Conservation (phyloP, 2,329 filamentous ascomycete genomes). For the Aplosporella prunicola region DNA sequence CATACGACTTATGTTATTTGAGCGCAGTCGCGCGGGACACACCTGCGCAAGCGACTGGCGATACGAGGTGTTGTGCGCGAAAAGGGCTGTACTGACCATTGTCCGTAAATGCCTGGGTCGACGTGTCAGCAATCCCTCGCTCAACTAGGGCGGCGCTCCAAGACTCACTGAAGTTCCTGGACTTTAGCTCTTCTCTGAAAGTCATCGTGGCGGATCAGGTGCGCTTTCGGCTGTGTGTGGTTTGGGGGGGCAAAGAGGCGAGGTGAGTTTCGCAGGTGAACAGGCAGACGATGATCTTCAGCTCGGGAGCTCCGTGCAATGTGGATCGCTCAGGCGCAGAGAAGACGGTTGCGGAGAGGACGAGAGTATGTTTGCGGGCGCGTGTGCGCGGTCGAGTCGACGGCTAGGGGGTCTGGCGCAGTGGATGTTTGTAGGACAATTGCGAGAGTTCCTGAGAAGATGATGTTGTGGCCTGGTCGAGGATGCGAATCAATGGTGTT, state of each 20-base stretch:
- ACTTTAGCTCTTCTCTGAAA: slow-evolving; percentile 43
- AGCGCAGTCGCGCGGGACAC: no score
- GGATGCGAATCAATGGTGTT: slow-evolving; percentile 10
- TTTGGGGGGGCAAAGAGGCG: background rate
- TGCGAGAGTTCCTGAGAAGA: no score
- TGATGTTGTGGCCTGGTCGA: slow-evolving; percentile 10
- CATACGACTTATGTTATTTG: no score
- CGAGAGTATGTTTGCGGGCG: no score
- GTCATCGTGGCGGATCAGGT: slow-evolving; percentile 3
- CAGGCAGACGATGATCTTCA: no score
- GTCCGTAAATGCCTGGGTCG: slow-evolving; percentile 53
- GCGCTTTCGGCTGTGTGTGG: no score
- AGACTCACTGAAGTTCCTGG: slow-evolving; percentile 56
- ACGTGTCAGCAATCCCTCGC: slow-evolving; percentile 23
- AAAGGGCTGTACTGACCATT: slow-evolving; percentile 46
- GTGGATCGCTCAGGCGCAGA: slow-evolving; percentile 11
- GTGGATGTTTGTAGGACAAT: no score
- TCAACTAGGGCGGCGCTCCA: slow-evolving; percentile 7
- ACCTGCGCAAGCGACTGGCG: no score
- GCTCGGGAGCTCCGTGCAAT: slow-evolving; percentile 11
- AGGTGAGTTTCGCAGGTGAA: no score
- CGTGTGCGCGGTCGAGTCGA: no score
- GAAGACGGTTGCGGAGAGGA: no score
- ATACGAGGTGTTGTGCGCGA: background rate
- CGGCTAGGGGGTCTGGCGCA: no score